phyloP scores from a whole-genome alignment of 2,329 filamentous ascomycete genomes.

The Pseudogymnoascus sp. region DNA sequence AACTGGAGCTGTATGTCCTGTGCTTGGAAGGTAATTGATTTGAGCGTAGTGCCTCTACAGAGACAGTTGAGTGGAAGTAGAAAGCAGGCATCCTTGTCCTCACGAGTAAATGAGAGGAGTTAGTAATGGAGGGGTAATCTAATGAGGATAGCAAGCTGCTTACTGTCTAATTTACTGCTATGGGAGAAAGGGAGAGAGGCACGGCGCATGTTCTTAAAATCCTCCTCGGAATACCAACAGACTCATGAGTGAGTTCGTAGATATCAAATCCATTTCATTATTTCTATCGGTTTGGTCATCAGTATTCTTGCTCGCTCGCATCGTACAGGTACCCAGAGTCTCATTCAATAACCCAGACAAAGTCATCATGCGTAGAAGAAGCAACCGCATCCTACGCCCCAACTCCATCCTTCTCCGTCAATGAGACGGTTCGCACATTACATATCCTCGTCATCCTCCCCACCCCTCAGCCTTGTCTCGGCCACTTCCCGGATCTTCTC shows the following conservation, averaged over 20 bases:
- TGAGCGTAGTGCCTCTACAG: too few species aligned
- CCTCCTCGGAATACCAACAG: background rate
- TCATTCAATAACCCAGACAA: background rate
- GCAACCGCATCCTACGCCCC: background rate
- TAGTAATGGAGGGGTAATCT: too few species aligned
- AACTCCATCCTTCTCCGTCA: background rate
- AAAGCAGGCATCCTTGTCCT: too few species aligned
- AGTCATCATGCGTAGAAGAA: background rate
- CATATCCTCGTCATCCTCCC: background rate
- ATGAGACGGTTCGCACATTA: background rate
- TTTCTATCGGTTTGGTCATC: background rate
- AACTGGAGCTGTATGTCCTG: too few species aligned
- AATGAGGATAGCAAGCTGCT: too few species aligned
- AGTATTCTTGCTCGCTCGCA: background rate
- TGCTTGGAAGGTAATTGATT: too few species aligned
- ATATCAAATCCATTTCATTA: constrained; percentile 4
- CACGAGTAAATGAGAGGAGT: too few species aligned
- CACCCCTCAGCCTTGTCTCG: constrained; percentile 42
- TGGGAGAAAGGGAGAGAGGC: background rate
- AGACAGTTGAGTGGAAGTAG: too few species aligned
- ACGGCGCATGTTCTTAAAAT: background rate
- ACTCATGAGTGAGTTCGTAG: background rate
- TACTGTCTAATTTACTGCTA: too few species aligned
- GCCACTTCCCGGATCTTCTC: constrained; percentile 87
- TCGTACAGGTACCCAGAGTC: background rate